phyloP scores from a whole-genome alignment of 23 red algal genomes.

The Gracilaria domingensis region DNA sequence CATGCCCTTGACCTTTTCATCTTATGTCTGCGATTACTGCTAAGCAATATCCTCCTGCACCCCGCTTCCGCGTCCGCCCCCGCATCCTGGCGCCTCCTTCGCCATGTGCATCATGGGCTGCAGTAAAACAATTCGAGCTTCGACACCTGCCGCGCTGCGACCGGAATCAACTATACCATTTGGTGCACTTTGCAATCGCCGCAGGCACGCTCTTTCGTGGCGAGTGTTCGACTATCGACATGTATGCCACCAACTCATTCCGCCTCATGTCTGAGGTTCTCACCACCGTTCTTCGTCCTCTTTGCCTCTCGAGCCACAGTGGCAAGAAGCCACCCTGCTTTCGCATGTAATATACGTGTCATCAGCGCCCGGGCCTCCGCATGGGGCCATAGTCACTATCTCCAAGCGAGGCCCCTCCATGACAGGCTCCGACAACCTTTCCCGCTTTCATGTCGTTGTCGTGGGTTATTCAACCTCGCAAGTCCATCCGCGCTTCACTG shows the following conservation, averaged over 20 bases:
- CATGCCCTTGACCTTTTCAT: too few relatives aligned
- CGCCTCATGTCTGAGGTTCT: constrained; percentile 27
- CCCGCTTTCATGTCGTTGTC: constrained; percentile 22
- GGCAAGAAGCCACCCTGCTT: constrained; percentile 20
- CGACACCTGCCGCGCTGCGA: not conserved
- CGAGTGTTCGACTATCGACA: not conserved
- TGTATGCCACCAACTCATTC: constrained; percentile 25
- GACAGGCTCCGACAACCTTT: constrained; percentile 18
- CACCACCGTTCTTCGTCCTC: constrained; percentile 21
- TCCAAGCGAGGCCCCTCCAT: not conserved
- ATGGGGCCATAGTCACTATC: constrained; percentile 11
- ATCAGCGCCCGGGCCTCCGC: not conserved
- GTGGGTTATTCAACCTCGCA: constrained; percentile 6
- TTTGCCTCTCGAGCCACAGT: not conserved
- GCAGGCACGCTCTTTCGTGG: constrained; percentile 1
- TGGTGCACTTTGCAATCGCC: constrained; percentile 8
- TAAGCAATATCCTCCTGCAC: too few relatives aligned
- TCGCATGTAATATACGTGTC: constrained; percentile 9
- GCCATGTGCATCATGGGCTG: constrained; percentile 28
- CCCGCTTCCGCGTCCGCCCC: not conserved
- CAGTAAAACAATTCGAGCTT: constrained; percentile 16
- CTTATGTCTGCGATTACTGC: too few relatives aligned
- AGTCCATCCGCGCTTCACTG: not conserved
- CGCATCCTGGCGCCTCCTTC: not conserved
- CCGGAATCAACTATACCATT: not conserved